Evolutionary conservation across 2,329 filamentous ascomycete genomes (phyloP).

Genomic region (Trichoderma sp.): DNA sequence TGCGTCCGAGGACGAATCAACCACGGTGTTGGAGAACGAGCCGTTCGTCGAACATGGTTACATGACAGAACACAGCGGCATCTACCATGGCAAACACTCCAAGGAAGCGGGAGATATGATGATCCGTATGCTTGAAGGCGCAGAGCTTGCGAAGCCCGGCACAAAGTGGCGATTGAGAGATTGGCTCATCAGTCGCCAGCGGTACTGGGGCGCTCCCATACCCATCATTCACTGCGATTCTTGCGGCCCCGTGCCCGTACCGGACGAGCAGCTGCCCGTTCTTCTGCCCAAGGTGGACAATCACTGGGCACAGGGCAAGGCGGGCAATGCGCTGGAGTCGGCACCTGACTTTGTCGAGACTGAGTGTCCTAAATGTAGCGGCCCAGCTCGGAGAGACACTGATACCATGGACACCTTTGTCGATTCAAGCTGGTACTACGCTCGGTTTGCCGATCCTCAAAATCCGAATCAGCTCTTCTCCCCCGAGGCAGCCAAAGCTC

Average conservation of each 20-base stretch:
- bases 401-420: constrained; percentile 98
- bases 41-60: constrained; percentile 66
- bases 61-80: constrained; percentile 64
- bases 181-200: constrained; percentile 88
- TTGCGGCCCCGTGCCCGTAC: constrained; percentile 79
- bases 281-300: constrained; percentile 66
- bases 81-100: constrained; percentile 63
- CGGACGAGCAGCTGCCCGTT: constrained; percentile 73
- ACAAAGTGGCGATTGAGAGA: constrained; percentile 81
- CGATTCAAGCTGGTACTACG: constrained; percentile 91
- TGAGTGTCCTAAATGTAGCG: constrained; percentile 69
- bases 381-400: constrained; percentile 74
- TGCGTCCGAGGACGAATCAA: constrained; percentile 48
- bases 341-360: constrained; percentile 73
- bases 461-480: constrained; percentile 63
- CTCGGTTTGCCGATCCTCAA: constrained; percentile 71
- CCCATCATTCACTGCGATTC: constrained; percentile 78
- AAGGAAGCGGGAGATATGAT: constrained; percentile 61
- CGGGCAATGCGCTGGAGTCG: constrained; percentile 74
- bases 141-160: constrained; percentile 57
- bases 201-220: constrained; percentile 90
- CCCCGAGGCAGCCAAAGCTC: constrained; percentile 52
- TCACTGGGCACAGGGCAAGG: constrained; percentile 66
- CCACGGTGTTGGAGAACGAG: constrained; percentile 43
- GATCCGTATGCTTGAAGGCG: constrained; percentile 53